phyloP scores from a whole-genome alignment of 208 protist species.

The Wallacemonas sp. region DNA sequence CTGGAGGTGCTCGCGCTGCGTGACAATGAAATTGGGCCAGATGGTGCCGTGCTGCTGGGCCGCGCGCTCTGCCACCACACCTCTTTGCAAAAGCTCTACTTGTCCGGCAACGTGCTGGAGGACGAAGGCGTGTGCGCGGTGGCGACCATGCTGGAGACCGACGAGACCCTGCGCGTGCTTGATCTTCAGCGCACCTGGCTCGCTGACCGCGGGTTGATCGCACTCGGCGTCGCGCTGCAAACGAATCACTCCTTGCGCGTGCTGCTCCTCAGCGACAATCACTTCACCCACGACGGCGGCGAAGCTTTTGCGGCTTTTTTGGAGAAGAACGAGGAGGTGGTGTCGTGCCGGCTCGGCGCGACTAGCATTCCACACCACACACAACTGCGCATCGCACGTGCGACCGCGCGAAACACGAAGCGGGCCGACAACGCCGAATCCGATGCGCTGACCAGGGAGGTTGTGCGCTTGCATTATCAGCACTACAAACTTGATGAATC shows the following conservation, averaged over 20 bases:
- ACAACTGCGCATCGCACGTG: conserved; percentile 54
- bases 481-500: conserved; percentile 91
- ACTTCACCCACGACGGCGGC: conserved; percentile 75
- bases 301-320: conserved; percentile 75
- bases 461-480: conserved; percentile 86
- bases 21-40: conserved; percentile 55
- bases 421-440: conserved; percentile 49
- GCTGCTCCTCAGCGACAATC: conserved; percentile 75
- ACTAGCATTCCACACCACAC: conserved; percentile 76
- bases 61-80: conserved; percentile 61
- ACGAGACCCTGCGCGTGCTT: conserved; percentile 51
- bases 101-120: conserved; percentile 66
- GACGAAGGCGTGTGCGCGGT: conserved; percentile 84
- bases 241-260: conserved; percentile 60
- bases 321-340: conserved; percentile 60
- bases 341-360: conserved; percentile 51
- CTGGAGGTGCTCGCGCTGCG: conserved; percentile 58
- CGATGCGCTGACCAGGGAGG: conserved; percentile 70
- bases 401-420: conserved; percentile 50
- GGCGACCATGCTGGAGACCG: conserved; percentile 54
- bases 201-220: conserved; percentile 77
- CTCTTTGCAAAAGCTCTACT: conserved; percentile 47
- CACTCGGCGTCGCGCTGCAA: conserved; percentile 81
- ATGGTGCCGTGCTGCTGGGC: conserved; percentile 63
- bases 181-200: conserved; percentile 73